Conservation (phyloP, 208 protist species). For the Crithidia bombi region DNA sequence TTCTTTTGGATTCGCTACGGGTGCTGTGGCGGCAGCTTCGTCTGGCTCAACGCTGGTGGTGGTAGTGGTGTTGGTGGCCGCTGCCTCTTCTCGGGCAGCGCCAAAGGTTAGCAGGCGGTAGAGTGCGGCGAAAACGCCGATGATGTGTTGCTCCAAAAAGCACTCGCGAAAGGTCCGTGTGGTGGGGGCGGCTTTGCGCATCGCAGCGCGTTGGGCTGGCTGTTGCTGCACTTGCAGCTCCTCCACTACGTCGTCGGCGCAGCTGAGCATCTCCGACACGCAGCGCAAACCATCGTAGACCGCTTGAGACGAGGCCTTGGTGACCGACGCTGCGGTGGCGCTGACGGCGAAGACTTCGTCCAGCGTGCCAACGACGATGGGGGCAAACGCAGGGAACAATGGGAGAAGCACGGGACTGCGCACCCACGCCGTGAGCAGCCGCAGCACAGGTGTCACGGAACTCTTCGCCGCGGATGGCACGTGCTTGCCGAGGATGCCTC, state of each 20-base stretch:
- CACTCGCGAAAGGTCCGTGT: constrained; percentile 50
- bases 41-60: neutral
- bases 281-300: constrained; percentile 76
- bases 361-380: constrained; percentile 60
- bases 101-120: constrained; percentile 75
- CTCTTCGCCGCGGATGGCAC: constrained; percentile 25
- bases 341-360: constrained; percentile 74
- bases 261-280: constrained; percentile 68
- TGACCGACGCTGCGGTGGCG: constrained; percentile 21
- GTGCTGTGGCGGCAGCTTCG: neutral
- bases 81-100: constrained; percentile 24
- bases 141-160: constrained; percentile 69
- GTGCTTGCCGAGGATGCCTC: neutral
- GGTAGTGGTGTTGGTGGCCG: neutral
- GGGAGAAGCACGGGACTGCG: constrained; percentile 53
- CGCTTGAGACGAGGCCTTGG: constrained; percentile 42
- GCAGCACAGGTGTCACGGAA: constrained; percentile 66
- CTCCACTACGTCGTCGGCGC: constrained; percentile 50
- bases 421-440: constrained; percentile 73
- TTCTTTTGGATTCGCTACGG: neutral
- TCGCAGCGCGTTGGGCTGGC: neutral
- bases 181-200: neutral
- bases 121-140: constrained; percentile 62
- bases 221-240: constrained; percentile 24
- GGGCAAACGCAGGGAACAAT: constrained; percentile 57